phyloP scores from a whole-genome alignment of 768 basidiomycete species.

The Tubosaeta sp. region DNA sequence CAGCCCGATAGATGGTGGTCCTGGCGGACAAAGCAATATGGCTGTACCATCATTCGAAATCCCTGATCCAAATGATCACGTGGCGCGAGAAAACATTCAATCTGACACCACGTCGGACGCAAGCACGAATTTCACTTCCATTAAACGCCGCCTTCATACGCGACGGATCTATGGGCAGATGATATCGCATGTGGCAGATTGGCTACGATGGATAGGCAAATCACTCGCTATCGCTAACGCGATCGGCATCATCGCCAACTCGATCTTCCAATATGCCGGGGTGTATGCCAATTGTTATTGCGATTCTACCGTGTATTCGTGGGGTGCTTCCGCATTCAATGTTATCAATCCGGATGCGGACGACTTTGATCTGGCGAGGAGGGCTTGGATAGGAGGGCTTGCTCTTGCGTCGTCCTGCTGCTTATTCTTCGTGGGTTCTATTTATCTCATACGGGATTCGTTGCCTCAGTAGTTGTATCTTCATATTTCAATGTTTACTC shows the following conservation, averaged over 20 bases:
- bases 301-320: slow-evolving; percentile 19
- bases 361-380: too few relatives aligned
- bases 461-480: slow-evolving; percentile 5
- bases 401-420: slow-evolving; percentile 22
- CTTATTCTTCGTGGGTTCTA: slow-evolving; percentile 22
- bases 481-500: not conserved
- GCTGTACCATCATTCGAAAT: not conserved
- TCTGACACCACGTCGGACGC: not conserved
- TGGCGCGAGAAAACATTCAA: not conserved
- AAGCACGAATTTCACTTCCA: not conserved
- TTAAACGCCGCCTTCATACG: not conserved
- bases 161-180: not conserved
- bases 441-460: slow-evolving; percentile 27
- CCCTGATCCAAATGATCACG: not conserved
- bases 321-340: too few relatives aligned
- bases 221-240: slow-evolving; percentile 27
- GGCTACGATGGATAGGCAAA: slow-evolving; percentile 27
- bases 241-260: too few relatives aligned
- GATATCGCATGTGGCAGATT: slow-evolving; percentile 3
- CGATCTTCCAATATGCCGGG: slow-evolving; percentile 27
- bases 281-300: slow-evolving; percentile 30
- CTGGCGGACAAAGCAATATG: not conserved
- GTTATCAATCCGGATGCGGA: too few relatives aligned
- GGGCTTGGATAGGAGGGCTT: too few relatives aligned
- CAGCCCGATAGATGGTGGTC: not conserved